A percentile compares a stretch with the other conserved stretches of the same genome.
Evolutionary conservation across 441 rosid genomes (phyloP).

Genomic region (Populus hybrid): DNA sequence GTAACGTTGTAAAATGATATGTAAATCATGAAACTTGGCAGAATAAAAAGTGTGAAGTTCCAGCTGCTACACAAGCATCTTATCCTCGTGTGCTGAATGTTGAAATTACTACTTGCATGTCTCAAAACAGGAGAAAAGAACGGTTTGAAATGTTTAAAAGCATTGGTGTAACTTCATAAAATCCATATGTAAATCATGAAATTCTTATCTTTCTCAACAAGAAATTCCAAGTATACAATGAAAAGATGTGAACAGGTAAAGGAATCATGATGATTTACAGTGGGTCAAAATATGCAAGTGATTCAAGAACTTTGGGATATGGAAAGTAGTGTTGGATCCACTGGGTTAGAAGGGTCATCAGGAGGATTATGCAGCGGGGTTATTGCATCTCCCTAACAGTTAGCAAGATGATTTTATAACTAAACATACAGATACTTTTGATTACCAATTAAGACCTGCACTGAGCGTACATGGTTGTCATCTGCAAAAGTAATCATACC

Average conservation of each 20-base stretch:
- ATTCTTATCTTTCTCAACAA: background rate
- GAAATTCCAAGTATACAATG: background rate
- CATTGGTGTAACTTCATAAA: no score
- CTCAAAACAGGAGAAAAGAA: no score
- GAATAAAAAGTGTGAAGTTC: background rate
- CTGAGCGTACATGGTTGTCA: background rate
- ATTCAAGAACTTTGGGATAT: background rate
- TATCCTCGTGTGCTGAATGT: no score
- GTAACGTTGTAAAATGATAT: background rate
- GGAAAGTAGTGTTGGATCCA: background rate
- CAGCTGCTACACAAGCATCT: background rate
- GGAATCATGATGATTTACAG: background rate
- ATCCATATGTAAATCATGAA: no score
- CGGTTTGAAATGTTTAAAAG: background rate
- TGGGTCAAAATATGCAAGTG: background rate
- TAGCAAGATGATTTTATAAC: background rate
- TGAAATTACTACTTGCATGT: no score
- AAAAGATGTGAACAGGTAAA: background rate
- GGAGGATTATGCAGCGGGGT: background rate
- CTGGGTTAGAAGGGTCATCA: background rate
- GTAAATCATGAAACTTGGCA: background rate
- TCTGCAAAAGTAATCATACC: slow-evolving; percentile 29
- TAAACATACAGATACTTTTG: background rate
- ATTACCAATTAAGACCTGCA: background rate
- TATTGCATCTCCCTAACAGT: background rate